These are phyloP conservation scores for Tuber melanosporum DNA, from an alignment of 495 filamentous ascomycete genomes.

Conservation along the genomic window DNA sequence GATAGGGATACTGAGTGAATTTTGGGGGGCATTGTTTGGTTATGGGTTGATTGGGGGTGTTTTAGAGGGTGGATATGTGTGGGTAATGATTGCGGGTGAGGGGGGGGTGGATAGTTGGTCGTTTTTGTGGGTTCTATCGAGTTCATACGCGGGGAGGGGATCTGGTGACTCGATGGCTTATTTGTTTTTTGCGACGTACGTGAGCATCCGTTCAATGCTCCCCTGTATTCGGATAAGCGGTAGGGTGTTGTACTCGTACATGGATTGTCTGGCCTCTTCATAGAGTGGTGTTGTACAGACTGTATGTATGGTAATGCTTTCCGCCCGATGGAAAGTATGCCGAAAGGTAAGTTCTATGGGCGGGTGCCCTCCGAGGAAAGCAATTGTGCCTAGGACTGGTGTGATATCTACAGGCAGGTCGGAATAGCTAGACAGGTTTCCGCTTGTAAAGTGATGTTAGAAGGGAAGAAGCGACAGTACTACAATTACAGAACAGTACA, in stretches of 20 bases:
- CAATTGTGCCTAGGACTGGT: not conserved
- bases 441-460: too few relatives aligned
- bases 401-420: too few relatives aligned
- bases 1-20: conserved; percentile 9
- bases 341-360: not conserved
- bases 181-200: not conserved
- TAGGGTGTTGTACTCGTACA: not conserved
- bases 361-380: not conserved
- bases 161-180: not conserved
- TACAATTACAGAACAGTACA: too few relatives aligned
- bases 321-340: not conserved
- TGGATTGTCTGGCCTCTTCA: not conserved
- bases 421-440: too few relatives aligned
- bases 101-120: not conserved
- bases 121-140: too few relatives aligned
- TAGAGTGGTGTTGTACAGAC: not conserved
- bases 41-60: not conserved
- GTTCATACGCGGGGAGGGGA: not conserved
- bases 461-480: too few relatives aligned
- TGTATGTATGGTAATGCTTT: not conserved
- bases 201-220: not conserved
- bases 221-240: not conserved
- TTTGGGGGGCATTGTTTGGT: not conserved
- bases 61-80: not conserved
- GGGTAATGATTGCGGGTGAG: not conserved